phyloP scores from a whole-genome alignment of 352 stramenopile species.

The Phytophthora meadii region DNA sequence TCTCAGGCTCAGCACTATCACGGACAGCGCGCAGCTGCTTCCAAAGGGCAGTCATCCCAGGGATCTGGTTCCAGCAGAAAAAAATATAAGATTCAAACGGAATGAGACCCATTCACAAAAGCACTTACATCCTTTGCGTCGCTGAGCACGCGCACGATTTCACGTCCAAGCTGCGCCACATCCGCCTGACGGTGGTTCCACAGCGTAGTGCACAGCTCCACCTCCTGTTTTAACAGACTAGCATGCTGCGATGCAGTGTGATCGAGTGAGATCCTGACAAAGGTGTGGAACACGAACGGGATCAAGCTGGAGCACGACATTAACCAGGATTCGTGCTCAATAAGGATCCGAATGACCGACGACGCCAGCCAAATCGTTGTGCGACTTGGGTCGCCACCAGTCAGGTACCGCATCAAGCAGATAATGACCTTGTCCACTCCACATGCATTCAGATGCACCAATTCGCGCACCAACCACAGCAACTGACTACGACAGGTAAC shows the following conservation, averaged over 20 bases:
- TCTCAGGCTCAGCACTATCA: constrained; percentile 49
- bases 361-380: constrained; percentile 82
- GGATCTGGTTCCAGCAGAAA: constrained; percentile 48
- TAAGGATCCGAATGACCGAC: constrained; percentile 79
- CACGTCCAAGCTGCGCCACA: constrained; percentile 73
- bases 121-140: constrained; percentile 80
- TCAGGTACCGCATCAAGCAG: constrained; percentile 77
- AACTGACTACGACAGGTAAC: constrained; percentile 78
- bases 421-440: constrained; percentile 82
- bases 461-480: constrained; percentile 80
- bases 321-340: constrained; percentile 82
- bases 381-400: constrained; percentile 67
- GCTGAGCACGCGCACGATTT: constrained; percentile 81
- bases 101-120: background rate
- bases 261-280: constrained; percentile 75
- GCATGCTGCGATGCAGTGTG: constrained; percentile 61
- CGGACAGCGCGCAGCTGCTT: constrained; percentile 79
- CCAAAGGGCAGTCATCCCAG: constrained; percentile 83
- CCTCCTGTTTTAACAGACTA: constrained; percentile 77
- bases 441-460: constrained; percentile 76
- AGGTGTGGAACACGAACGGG: constrained; percentile 85
- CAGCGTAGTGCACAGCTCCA: constrained; percentile 76
- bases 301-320: constrained; percentile 76
- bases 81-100: background rate
- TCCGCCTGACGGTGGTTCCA: constrained; percentile 76